Evolutionary conservation across 176 grass and related monocot species (phyloP).

Genomic region (Hordeum marinum): DNA sequence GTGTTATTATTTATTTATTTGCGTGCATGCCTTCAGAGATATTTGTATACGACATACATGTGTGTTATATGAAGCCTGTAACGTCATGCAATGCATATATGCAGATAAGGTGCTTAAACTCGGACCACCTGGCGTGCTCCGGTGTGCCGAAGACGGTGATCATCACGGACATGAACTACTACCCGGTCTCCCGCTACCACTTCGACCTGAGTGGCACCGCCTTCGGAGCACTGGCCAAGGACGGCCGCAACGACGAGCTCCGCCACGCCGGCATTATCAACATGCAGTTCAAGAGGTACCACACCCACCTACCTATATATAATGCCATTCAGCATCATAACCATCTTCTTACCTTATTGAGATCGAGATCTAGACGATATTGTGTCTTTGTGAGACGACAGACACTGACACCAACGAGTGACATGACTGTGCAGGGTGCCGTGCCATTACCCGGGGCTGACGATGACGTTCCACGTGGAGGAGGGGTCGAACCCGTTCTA

Average conservation of each 20-base stretch:
- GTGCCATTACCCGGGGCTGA: conserved; percentile 23
- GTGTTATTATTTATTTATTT: too few species aligned
- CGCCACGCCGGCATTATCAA: background rate
- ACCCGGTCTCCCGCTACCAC: background rate
- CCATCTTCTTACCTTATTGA: background rate
- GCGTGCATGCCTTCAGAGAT: too few species aligned
- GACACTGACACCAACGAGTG: background rate
- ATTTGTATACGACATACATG: too few species aligned
- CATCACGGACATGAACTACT: background rate
- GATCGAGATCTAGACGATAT: background rate
- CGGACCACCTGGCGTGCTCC: background rate
- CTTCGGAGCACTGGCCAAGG: conserved; percentile 28
- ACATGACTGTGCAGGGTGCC: conserved; percentile 10
- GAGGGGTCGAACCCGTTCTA: conserved; percentile 58
- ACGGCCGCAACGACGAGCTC: conserved; percentile 34
- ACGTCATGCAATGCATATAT: background rate
- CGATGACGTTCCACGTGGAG: conserved; percentile 56
- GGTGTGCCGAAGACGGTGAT: background rate
- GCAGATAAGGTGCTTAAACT: background rate
- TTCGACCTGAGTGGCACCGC: background rate
- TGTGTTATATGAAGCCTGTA: too few species aligned
- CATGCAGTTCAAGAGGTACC: conserved; percentile 17
- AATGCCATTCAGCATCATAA: too few species aligned
- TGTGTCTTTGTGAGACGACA: background rate
- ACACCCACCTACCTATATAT: too few species aligned